Percentiles rank a stretch among this genome's conserved stretches.
Evolutionary conservation across 495 filamentous ascomycete genomes (phyloP).

Genomic region (Hypoxylon rickii): DNA sequence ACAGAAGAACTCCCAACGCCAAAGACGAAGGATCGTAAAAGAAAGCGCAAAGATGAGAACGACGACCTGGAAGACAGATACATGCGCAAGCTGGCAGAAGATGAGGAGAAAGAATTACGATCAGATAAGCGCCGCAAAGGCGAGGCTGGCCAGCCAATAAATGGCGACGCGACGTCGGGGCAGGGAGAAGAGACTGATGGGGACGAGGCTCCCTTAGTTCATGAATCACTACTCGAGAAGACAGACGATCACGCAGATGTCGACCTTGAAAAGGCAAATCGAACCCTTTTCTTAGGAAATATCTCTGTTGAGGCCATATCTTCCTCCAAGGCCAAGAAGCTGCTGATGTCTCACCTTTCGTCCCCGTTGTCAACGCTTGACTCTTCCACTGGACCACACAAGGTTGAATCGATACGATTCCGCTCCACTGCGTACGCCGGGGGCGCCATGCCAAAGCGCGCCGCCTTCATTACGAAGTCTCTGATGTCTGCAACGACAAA

Average conservation of each 20-base stretch:
- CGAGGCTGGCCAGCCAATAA: slow-evolving; percentile 39
- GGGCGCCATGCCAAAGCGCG: slow-evolving; percentile 82
- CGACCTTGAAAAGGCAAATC: slow-evolving; percentile 82
- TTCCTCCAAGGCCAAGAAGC: slow-evolving; percentile 78
- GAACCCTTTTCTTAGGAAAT: slow-evolving; percentile 93
- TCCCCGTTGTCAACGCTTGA: slow-evolving; percentile 51
- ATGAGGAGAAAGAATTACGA: slow-evolving; percentile 47
- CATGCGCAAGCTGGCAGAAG: slow-evolving; percentile 69
- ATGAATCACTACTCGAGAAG: slow-evolving; percentile 55
- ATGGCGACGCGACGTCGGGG: slow-evolving; percentile 34
- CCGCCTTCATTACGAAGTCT: slow-evolving; percentile 80
- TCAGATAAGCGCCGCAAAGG: slow-evolving; percentile 53
- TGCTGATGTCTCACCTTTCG: slow-evolving; percentile 67
- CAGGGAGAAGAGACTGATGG: slow-evolving; percentile 39
- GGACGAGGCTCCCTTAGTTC: slow-evolving; percentile 44
- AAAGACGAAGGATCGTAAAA: slow-evolving; percentile 63
- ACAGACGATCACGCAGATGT: slow-evolving; percentile 45
- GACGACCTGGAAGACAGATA: slow-evolving; percentile 84
- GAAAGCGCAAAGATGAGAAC: slow-evolving; percentile 70
- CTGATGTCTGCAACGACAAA: slow-evolving; percentile 87
- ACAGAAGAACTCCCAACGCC: slow-evolving; percentile 29
- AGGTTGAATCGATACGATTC: slow-evolving; percentile 88
- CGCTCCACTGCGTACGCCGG: slow-evolving; percentile 83
- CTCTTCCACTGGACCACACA: slow-evolving; percentile 58
- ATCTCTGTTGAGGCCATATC: slow-evolving; percentile 81